phyloP scores from a whole-genome alignment of 1,284 basidiomycete species.

The Acaromyces ingoldii region DNA sequence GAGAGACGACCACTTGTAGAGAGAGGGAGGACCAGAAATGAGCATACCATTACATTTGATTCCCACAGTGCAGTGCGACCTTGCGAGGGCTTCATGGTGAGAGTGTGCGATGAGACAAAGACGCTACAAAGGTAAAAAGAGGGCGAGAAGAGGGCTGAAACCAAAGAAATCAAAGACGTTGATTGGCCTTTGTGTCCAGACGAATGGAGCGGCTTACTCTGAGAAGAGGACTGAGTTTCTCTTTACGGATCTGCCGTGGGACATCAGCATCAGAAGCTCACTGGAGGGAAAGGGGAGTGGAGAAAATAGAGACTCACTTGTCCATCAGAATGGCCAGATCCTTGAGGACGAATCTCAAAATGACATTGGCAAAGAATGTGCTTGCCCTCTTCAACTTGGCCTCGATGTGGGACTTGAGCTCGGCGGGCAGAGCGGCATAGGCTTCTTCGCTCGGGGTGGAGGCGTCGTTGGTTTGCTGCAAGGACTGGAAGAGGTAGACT shows the following conservation, averaged over 20 bases:
- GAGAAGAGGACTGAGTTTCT: background rate
- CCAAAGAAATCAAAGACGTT: too few species aligned
- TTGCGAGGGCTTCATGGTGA: too few species aligned
- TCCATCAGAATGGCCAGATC: constrained; percentile 66
- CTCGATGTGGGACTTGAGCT: constrained; percentile 66
- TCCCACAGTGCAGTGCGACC: too few species aligned
- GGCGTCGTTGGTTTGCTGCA: too few species aligned
- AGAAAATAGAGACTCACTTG: constrained; percentile 58
- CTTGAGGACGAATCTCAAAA: constrained; percentile 84
- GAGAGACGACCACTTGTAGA: too few species aligned
- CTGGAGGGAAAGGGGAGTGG: background rate
- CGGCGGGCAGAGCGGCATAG: constrained; percentile 38
- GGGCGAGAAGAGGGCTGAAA: too few species aligned
- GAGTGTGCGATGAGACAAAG: too few species aligned
- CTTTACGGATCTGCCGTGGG: background rate
- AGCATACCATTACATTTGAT: too few species aligned
- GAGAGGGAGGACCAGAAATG: too few species aligned
- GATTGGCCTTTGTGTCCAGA: too few species aligned
- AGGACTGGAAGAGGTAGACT: too few species aligned
- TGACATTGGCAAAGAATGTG: constrained; percentile 83
- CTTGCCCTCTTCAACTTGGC: constrained; percentile 70
- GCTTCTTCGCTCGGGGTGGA: constrained; percentile 5
- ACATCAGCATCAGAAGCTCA: background rate
- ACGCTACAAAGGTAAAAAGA: too few species aligned
- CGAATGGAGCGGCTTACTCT: constrained; percentile 1